Evolutionary conservation across 208 protist genomes (phyloP).

Genomic region (Acanthamoeba royreba): DNA sequence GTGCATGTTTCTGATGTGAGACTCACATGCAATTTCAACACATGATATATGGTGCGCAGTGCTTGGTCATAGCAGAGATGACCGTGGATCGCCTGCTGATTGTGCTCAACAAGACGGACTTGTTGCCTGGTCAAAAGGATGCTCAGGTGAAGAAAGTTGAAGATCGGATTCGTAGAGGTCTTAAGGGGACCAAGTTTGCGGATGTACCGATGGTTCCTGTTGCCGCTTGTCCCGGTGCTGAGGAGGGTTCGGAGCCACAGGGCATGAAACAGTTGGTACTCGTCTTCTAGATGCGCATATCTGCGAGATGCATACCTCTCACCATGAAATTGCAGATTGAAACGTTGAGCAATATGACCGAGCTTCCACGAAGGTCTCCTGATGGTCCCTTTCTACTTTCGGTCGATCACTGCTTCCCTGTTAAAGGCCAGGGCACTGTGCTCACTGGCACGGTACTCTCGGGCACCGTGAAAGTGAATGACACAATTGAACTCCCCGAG

Average conservation of each 20-base stretch:
- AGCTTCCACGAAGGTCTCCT: not conserved
- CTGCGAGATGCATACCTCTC: too few species aligned
- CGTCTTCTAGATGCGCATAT: too few species aligned
- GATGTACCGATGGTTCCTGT: constrained; percentile 58
- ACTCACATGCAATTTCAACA: too few species aligned
- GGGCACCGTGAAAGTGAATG: constrained; percentile 70
- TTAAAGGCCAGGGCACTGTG: constrained; percentile 94
- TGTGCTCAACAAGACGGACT: constrained; percentile 96
- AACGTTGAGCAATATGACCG: constrained; percentile 38
- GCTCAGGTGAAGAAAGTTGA: constrained; percentile 61
- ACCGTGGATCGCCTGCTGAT: constrained; percentile 87
- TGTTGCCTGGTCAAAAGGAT: constrained; percentile 69
- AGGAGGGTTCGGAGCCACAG: not conserved
- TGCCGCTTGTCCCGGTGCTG: not conserved
- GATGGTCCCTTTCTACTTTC: constrained; percentile 88
- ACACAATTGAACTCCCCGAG: constrained; percentile 86
- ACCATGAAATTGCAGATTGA: too few species aligned
- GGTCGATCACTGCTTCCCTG: constrained; percentile 97
- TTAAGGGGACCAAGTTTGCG: constrained; percentile 60
- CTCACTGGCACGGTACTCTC: constrained; percentile 94
- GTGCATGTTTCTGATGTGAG: too few species aligned
- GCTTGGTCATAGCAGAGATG: constrained; percentile 86
- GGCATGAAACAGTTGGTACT: not conserved
- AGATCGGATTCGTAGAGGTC: constrained; percentile 43
- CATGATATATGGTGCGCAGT: too few species aligned